Percentiles rank a stretch among this genome's conserved stretches.
These are phyloP conservation scores for Mortierella hygrophila DNA, from an alignment of 192 early-diverging fungal species.

Conservation along the genomic window DNA sequence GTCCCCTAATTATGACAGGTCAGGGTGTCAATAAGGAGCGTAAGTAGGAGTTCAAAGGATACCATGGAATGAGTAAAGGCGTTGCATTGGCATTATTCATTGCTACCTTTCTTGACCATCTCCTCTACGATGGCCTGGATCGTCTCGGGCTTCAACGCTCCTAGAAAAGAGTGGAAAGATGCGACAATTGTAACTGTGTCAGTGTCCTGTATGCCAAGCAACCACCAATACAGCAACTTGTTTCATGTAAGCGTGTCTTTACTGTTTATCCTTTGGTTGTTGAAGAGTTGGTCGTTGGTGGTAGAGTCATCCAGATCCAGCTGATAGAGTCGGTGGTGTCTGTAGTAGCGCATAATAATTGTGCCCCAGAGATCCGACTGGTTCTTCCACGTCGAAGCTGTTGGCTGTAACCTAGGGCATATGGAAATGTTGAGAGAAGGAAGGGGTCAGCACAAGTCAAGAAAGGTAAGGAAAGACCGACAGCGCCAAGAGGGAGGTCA, in stretches of 20 bases:
- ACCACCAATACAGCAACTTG: not conserved
- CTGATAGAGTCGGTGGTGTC: conserved; percentile 69
- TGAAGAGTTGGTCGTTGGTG: conserved; percentile 71
- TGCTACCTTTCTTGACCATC: conserved; percentile 78
- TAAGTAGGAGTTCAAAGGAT: not conserved
- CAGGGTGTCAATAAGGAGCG: not conserved
- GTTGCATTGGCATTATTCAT: conserved; percentile 56
- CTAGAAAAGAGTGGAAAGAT: conserved; percentile 36
- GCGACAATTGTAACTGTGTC: not conserved
- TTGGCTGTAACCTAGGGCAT: conserved; percentile 28
- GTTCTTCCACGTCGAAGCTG: conserved; percentile 72
- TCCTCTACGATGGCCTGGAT: conserved; percentile 81
- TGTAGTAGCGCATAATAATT: conserved; percentile 80
- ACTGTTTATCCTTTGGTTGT: conserved; percentile 79
- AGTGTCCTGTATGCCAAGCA: not conserved
- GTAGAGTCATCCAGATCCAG: conserved; percentile 73
- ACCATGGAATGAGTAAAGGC: not conserved
- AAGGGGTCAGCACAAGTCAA: not conserved
- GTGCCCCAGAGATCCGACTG: conserved; percentile 86
- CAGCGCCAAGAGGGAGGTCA: not conserved
- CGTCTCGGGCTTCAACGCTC: conserved; percentile 70
- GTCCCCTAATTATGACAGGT: conserved; percentile 51
- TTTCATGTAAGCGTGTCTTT: not conserved
- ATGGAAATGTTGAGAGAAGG: not conserved
- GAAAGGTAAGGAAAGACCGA: not conserved